Base-by-base conservation (phyloP, 805 yeast species). In the Saccharomycopsis vini region DNA sequence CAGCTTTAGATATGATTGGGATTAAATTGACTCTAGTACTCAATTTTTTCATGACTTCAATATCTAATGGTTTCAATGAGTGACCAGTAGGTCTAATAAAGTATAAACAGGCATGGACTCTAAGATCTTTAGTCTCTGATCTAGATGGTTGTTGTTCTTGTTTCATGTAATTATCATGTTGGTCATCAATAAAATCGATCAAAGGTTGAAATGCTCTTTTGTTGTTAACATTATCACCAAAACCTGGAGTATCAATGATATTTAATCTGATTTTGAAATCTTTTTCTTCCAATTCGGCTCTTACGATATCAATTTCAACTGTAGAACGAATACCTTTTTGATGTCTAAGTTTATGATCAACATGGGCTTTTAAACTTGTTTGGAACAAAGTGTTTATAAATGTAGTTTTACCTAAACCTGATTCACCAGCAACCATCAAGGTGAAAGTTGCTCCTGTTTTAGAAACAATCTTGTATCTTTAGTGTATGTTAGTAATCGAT, bases 61-160 rank as follows among this genome's bases (percentile, higher is more conserved):
- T 80, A 63, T 89, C 97, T 54, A 89, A 67, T 5, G 95, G 95
- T 59, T 82, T 84, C 61, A 92, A 73, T 35, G 85, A 77, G 66
- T 92, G 98, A 49, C 96, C 97, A 21, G 97, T 89, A 54, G 98
- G 98, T 66, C 90, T 96, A 57, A 92, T 84, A 56, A 92, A 90
- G 66, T 89, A 92, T 51, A 92, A 67, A 60, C 88, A 78, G 2
- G 88, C 95, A 57, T 89, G 95, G 29, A 89, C 95, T 56, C 97
- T 75, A 51, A 86, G 66, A 63, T 89, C 97, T 54, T 79, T 81
- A 57, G 71, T 75, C 33, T 64, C 64, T 2, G 43, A 47, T 62
- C 97, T 77, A 41, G 61, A 62, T 28, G 97, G 97, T 65, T 89
- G 97, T 58, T 87, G 92, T 59, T 88, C 96, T 61, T 85, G 95